Evolutionary conservation across 257 asterid genomes (phyloP), one percentile per base, ranked within the genome.

Genomic region (Penstemon eatonii): DNA sequence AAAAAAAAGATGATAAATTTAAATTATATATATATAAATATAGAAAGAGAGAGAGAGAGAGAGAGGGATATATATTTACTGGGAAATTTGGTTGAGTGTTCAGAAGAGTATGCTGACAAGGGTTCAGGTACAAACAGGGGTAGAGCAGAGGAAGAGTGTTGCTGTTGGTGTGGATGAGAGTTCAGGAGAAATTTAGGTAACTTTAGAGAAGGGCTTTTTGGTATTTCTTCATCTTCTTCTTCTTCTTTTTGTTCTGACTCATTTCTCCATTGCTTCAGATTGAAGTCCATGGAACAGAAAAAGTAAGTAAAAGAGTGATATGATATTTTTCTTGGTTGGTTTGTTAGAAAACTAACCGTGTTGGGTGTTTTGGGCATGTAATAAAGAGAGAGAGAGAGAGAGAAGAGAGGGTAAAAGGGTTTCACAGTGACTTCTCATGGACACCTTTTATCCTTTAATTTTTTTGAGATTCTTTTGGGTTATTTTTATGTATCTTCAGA

Each of bases 241-340:
- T n/a, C n/a, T 39, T 78, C 75, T 60, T 75, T 77, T 77, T 77
- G 68, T 73, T 80, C 88, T 69, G 69, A 73, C 50, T 73, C 82
- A 19, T 80, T 80, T 76, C 89, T 80, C 94, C 94, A 86, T 84
- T 87, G 93, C 85, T 87, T 91, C 85, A 80, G 74, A 76, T 81
- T 78, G 76, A 92, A 87, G 80, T 89, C 96, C 98, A 92, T 89
- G 59, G 74, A 68, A 10, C 1, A 18, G 7, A 6, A 36, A 40
- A 8, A 40, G 56, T 33, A 19, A 46, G 25, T 49, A 42, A 15
- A 52, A 64, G 53, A 10, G 4, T 9, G 10, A 55, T 8, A 33
- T 18, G n/a, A 44, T 55, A 45, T 33, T 41, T 6, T 12, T 46
- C 10, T 46, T 46, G 51, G 4, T 46, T 6, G 51, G 9, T 46